A percentile compares a stretch with the other conserved stretches of the same genome.
These are phyloP conservation scores for Colletotrichum sp. DNA, from an alignment of 2,329 filamentous ascomycete genomes.

Conservation along the genomic window DNA sequence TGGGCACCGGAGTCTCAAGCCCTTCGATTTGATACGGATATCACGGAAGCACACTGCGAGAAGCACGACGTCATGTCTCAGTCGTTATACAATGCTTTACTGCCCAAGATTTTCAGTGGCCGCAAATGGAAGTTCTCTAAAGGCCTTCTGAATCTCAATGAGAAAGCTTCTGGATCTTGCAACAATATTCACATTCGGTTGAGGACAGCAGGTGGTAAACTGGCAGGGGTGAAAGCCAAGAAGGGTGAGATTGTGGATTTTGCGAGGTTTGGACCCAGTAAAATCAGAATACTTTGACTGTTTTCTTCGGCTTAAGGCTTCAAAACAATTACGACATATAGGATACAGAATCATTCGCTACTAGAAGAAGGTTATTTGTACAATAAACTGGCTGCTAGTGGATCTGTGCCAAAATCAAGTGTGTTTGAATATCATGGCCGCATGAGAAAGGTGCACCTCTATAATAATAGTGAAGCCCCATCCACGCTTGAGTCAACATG, in stretches of 20 bases:
- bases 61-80: neutral
- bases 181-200: neutral
- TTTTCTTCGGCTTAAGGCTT: neutral
- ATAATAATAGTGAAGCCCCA: neutral
- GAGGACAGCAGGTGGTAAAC: neutral
- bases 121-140: neutral
- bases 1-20: neutral
- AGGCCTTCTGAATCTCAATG: fast-evolving
- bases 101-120: neutral
- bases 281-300: neutral
- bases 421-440: neutral
- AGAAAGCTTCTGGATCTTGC: neutral
- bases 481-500: neutral
- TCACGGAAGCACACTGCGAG: neutral
- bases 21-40: neutral
- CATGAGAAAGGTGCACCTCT: neutral
- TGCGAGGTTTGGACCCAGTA: neutral
- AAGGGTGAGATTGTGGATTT: neutral
- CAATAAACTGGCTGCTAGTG: neutral
- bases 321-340: fast-evolving
- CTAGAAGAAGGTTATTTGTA: neutral
- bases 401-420: neutral
- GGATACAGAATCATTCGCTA: neutral
- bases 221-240: neutral
- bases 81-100: neutral